Evolutionary conservation across 2,329 filamentous ascomycete species (phyloP).

Genomic region (Penicillium sp.): DNA sequence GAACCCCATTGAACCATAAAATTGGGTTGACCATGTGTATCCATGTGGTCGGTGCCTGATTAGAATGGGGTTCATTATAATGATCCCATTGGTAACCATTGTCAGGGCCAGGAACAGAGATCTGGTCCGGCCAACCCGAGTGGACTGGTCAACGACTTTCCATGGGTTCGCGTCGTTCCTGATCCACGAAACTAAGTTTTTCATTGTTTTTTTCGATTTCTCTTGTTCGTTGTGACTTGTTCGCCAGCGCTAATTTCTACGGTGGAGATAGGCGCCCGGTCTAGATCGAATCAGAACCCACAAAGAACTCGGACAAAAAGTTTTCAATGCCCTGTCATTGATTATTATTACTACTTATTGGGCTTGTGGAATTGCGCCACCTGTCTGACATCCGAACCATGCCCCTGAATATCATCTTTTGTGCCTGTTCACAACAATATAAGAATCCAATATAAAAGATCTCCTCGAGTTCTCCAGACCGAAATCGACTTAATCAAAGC

Average conservation of each 20-base stretch:
- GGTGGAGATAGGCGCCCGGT: background rate
- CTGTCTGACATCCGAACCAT: background rate
- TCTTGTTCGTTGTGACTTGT: background rate
- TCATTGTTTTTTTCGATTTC: background rate
- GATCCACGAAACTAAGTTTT: background rate
- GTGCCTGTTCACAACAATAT: background rate
- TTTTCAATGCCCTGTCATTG: background rate
- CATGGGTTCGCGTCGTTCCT: background rate
- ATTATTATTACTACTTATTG: background rate
- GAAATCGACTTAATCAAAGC: background rate
- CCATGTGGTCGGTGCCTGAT: slow-evolving; percentile 5
- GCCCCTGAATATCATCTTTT: slow-evolving; percentile 2
- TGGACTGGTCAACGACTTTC: background rate
- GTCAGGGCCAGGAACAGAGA: background rate
- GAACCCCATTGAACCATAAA: background rate
- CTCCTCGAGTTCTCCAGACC: background rate
- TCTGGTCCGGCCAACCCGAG: slow-evolving; percentile 4
- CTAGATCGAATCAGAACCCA: slow-evolving; percentile 6
- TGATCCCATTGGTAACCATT: slow-evolving; percentile 1
- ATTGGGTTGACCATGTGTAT: background rate
- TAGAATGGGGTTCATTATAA: background rate
- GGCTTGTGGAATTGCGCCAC: background rate
- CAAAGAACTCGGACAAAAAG: background rate
- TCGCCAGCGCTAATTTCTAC: background rate
- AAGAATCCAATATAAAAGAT: background rate